Evolutionary conservation across 176 grass and related monocot genomes (phyloP), one percentile per base, ranked within the genome.

Genomic region (Elaeis guineensis): DNA sequence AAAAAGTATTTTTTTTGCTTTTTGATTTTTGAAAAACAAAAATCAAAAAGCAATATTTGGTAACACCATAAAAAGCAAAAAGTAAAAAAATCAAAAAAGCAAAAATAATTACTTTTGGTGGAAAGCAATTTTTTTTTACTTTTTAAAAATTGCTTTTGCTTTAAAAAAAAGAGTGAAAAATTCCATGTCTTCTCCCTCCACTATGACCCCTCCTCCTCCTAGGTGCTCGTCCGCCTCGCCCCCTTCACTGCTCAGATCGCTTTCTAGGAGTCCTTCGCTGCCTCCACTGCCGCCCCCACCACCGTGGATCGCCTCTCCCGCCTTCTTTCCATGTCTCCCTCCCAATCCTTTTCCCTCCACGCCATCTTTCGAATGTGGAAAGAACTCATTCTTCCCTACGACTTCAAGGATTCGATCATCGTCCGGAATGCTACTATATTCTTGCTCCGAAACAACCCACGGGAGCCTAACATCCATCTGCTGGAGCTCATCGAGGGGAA

Each of bases 351-450:
- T 28, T 80, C 87, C 0, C 78, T 97, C 25, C 83, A 84, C 19
- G 81, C 81, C 15, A 29, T 97, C n/a, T 85, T 91, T 65, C 79
- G 78, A 53, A 78, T 91, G 30, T 91, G 92, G 81, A 77, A 81
- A 28, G 92, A 88, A 63, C 87, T 97, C 25, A 84, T 80, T 8
- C 81, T 97, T 25, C 87, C 87, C 11, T 78, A 85, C 35, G 83
- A 87, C 54, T 90, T 95, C 49, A 87, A 85, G 81, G 81, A 61
- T 15, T 82, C 80, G 2, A 69, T 88, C 49, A 20, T 91, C 60
- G 81, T 58, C 21, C 24, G 15, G 24, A 79, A 85, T 53, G 67
- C 80, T 21, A 55, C 70, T 16, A 59, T 87, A 49, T 96, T 96
- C 55, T 24, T 64, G 51, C 64, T 96, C 6, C 32, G 53, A 0